Evolutionary conservation across 148 eudicot species (phyloP), one percentile per base, ranked within the genome.

Genomic region (Vaccinium vitisidaea): DNA sequence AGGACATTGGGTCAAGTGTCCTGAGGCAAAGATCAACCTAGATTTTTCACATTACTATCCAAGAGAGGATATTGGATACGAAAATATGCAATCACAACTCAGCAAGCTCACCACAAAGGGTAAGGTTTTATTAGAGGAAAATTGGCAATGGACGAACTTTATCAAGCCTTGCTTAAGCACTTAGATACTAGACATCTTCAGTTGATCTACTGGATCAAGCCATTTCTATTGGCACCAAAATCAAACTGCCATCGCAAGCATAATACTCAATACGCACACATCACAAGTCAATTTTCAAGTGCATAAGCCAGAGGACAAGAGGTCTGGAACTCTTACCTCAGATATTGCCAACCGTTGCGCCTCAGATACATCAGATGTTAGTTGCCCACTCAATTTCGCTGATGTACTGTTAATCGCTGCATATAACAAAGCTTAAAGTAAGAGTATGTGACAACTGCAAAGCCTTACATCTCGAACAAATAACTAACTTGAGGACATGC

Each of bases 301-400:
- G 73, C 74, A 54, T 54, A 71, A 23, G 25, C 69, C 43, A 83
- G 32, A 52, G 19, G 65, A 53, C 9, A 74, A 27, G 63, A 70
- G 4, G 13, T 27, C 16, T 53, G 11, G 56, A 79, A 86, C 83
- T 79, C 84, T 79, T 55, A 95, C 98, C 98, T 95, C 94, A 30
- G 90, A 93, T 89, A 87, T 80, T 58, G 82, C 83, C 77, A 61
- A 59, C 43, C 15, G 27, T 18, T 85, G 86, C 32, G 82, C 80
- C 87, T 93, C 94, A 36, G 96, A 83, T 82, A 87, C 88, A 81
- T 88, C 88, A 36, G 87, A 83, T 76, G 81, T 82, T 55, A 89
- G 65, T 81, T 89, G 90, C 43, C 92, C 93, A 76, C 88, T 92
- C 73, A 90, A 87, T 73, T 86, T 69, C 53, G 89, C 92, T 1